These are phyloP conservation scores for Phytophthora kernoviae DNA, from an alignment of 352 stramenopile genomes.

Conservation along the genomic window DNA sequence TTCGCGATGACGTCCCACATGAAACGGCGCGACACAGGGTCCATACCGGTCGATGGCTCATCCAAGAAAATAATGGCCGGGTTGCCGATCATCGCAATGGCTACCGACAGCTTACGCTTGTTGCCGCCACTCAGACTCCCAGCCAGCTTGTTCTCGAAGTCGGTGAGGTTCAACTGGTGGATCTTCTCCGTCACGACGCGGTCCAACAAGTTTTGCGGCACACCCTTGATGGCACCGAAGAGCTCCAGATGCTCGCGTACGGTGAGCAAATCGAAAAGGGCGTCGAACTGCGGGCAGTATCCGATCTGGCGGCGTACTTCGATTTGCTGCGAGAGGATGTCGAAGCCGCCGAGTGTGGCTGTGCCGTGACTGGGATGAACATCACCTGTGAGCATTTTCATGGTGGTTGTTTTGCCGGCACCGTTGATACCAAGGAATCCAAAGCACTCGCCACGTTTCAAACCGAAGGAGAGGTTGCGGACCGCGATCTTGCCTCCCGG, in stretches of 20 bases:
- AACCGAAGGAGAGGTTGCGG: slow-evolving; percentile 66
- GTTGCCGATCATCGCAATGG: slow-evolving; percentile 92
- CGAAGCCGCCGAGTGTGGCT: slow-evolving; percentile 39
- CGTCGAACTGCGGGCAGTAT: slow-evolving; percentile 92
- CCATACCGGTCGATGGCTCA: slow-evolving; percentile 90
- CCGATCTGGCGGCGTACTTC: slow-evolving; percentile 76
- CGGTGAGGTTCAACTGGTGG: slow-evolving; percentile 74
- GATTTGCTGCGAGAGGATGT: slow-evolving; percentile 53
- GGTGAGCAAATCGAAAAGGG: slow-evolving; percentile 82
- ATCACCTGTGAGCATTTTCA: slow-evolving; percentile 94
- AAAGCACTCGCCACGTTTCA: slow-evolving; percentile 92
- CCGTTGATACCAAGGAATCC: slow-evolving; percentile 95
- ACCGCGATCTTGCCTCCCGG: slow-evolving; percentile 75
- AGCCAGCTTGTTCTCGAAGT: slow-evolving; percentile 82
- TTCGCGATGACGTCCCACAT: slow-evolving; percentile 71
- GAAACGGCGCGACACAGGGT: slow-evolving; percentile 80
- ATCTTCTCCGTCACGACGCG: slow-evolving; percentile 75
- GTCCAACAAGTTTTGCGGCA: slow-evolving; percentile 74
- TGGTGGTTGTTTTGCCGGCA: slow-evolving; percentile 93
- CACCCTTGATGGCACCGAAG: slow-evolving; percentile 91
- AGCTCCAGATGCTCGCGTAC: slow-evolving; percentile 90
- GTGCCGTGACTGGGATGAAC: slow-evolving; percentile 49
- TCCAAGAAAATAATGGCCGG: slow-evolving; percentile 90
- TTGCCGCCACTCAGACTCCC: slow-evolving; percentile 90
- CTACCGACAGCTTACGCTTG: slow-evolving; percentile 94